Evolutionary conservation across 1,284 basidiomycete genomes (phyloP).

Genomic region (Ceratobasidium sp.): DNA sequence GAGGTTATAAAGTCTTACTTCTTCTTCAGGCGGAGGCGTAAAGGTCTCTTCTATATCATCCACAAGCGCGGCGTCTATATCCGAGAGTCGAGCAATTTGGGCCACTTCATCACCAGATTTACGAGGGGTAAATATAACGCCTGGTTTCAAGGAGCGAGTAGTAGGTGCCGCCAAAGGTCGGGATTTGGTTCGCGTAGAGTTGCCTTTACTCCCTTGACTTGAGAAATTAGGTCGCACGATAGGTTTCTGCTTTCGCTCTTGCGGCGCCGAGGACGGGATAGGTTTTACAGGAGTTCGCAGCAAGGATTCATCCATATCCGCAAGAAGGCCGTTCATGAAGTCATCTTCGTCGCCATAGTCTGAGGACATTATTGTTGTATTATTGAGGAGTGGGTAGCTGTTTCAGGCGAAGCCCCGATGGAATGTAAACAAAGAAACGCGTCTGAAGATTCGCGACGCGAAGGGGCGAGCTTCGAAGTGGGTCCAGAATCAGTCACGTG

Average conservation of each 20-base stretch:
- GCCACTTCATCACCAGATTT: background rate
- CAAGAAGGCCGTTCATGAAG: constrained; percentile 57
- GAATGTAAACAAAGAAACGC: background rate
- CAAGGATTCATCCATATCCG: constrained; percentile 57
- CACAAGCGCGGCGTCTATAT: background rate
- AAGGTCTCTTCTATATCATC: constrained; percentile 27
- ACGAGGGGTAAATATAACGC: background rate
- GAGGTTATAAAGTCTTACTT: background rate
- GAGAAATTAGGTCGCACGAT: constrained; percentile 16
- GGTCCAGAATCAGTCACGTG: background rate
- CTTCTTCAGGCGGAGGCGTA: constrained; percentile 25
- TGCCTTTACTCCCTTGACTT: constrained; percentile 5
- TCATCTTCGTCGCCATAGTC: constrained; percentile 54
- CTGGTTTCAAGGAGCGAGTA: constrained; percentile 33
- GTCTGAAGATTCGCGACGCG: background rate
- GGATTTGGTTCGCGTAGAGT: constrained; percentile 36
- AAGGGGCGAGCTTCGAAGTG: background rate
- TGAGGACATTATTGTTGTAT: constrained; percentile 17
- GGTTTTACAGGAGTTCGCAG: constrained; percentile 51
- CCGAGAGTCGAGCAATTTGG: background rate
- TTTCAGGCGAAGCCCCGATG: background rate
- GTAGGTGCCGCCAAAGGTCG: constrained; percentile 16
- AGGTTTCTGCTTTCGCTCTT: constrained; percentile 9
- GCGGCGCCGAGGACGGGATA: constrained; percentile 17
- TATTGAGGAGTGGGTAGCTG: background rate